Percentiles rank a stretch among this genome's conserved stretches.
phyloP scores from a whole-genome alignment of 169 alveolate genomes.

The Cyclospora cayetanensis region DNA sequence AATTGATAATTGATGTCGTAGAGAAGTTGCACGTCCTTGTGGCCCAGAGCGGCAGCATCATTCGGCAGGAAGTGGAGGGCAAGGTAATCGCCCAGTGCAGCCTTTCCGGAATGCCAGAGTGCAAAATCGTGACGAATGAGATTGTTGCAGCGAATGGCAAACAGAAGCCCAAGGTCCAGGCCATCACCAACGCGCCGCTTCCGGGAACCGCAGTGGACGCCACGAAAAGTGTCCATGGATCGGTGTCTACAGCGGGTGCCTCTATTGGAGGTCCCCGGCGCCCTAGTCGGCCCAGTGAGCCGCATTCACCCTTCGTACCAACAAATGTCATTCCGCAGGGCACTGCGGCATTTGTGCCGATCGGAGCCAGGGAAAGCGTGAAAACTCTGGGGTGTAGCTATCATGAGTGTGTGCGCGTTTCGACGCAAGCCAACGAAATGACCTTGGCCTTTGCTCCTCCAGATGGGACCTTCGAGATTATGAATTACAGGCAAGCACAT shows the following conservation, averaged over 20 bases:
- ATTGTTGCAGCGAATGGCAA: not conserved
- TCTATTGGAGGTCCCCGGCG: not conserved
- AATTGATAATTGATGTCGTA: slow-evolving; percentile 89
- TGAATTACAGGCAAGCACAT: slow-evolving; percentile 80
- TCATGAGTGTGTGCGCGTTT: slow-evolving; percentile 92
- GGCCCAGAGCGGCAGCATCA: slow-evolving; percentile 20
- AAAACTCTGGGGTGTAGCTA: slow-evolving; percentile 79
- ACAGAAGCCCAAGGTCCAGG: not conserved
- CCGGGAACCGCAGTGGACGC: not conserved
- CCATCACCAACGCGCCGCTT: slow-evolving; percentile 18
- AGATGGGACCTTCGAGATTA: slow-evolving; percentile 90
- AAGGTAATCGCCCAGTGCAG: slow-evolving; percentile 85
- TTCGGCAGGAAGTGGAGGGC: slow-evolving; percentile 90
- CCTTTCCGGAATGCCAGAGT: slow-evolving; percentile 91
- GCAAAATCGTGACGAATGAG: slow-evolving; percentile 85
- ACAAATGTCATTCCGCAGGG: not conserved
- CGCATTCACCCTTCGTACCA: not conserved
- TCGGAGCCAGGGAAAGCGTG: not conserved
- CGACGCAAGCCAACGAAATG: slow-evolving; percentile 91
- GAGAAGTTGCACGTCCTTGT: slow-evolving; percentile 90
- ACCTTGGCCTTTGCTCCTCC: slow-evolving; percentile 95
- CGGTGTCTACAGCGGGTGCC: not conserved
- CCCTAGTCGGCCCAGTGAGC: not conserved
- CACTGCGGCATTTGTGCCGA: not conserved
- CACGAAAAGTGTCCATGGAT: not conserved